Percentiles rank a stretch among this genome's conserved stretches.
These are phyloP conservation scores for Sarcodon sp. DNA, from an alignment of 768 basidiomycete species.

Conservation along the genomic window DNA sequence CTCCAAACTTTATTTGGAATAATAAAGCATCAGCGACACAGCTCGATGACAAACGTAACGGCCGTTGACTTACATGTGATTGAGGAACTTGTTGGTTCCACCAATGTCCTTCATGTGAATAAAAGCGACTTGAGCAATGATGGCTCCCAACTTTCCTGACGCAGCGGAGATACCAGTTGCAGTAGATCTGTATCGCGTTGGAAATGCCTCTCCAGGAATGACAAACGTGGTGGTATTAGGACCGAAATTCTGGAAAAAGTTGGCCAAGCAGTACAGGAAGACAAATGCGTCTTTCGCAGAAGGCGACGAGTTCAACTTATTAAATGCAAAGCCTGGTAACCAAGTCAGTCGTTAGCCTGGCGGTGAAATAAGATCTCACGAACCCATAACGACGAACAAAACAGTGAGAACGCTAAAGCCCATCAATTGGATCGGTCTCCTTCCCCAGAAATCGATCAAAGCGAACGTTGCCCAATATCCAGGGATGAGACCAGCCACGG, in stretches of 20 bases:
- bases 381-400: constrained; percentile 56
- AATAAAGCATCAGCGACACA: too few species aligned
- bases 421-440: constrained; percentile 73
- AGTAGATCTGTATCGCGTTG: constrained; percentile 80
- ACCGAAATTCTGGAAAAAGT: constrained; percentile 87
- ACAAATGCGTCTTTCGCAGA: constrained; percentile 48
- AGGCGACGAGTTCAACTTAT: constrained; percentile 34
- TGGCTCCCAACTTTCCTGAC: constrained; percentile 72
- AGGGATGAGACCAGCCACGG: constrained; percentile 70
- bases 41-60: neutral
- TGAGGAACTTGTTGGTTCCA: constrained; percentile 44
- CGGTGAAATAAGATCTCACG: too few species aligned
- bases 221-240: constrained; percentile 75
- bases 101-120: constrained; percentile 55
- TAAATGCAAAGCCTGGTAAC: constrained; percentile 34
- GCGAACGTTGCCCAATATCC: constrained; percentile 60
- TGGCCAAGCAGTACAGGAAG: constrained; percentile 76
- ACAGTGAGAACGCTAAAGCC: constrained; percentile 59
- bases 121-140: constrained; percentile 72
- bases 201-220: constrained; percentile 75
- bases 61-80: constrained; percentile 59
- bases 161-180: constrained; percentile 80
- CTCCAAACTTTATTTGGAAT: constrained; percentile 25
- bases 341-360: too few species aligned
- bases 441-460: constrained; percentile 67